Conservation (phyloP, 1,284 basidiomycete genomes). For the Stereum hirsutum region DNA sequence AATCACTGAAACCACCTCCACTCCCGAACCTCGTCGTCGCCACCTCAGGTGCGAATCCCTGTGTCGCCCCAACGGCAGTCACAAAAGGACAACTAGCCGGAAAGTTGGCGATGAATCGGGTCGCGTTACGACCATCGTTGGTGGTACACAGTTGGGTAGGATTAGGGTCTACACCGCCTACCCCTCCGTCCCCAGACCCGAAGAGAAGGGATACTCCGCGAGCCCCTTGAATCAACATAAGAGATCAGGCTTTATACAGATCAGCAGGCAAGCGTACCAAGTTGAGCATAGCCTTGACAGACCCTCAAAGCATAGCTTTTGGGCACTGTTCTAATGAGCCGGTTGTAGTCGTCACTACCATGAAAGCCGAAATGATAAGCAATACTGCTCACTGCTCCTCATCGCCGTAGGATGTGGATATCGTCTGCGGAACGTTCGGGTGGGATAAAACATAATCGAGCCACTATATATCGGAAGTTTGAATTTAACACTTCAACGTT, state of each 20-base stretch:
- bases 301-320: neutral
- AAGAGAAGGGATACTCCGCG: constrained; percentile 62
- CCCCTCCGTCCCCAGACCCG: constrained; percentile 60
- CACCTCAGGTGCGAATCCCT: constrained; percentile 44
- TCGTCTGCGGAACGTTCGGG: constrained; percentile 37
- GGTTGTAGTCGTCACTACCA: neutral
- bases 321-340: constrained; percentile 1
- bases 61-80: constrained; percentile 54
- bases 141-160: constrained; percentile 47
- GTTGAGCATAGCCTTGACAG: neutral
- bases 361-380: constrained; percentile 13
- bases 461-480: constrained; percentile 33
- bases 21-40: constrained; percentile 17
- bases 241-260: neutral
- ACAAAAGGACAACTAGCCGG: constrained; percentile 50
- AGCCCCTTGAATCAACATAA: constrained; percentile 29
- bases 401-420: constrained; percentile 64
- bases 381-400: constrained; percentile 51
- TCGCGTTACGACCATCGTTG: constrained; percentile 50
- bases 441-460: constrained; percentile 36
- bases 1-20: constrained; percentile 51
- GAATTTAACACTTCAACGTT: constrained; percentile 9
- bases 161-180: constrained; percentile 49
- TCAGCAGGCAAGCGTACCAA: constrained; percentile 22
- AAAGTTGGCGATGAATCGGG: constrained; percentile 52